phyloP scores from a whole-genome alignment of 225 moss, liverwort and hornwort genomes.

The Neckera pumila region DNA sequence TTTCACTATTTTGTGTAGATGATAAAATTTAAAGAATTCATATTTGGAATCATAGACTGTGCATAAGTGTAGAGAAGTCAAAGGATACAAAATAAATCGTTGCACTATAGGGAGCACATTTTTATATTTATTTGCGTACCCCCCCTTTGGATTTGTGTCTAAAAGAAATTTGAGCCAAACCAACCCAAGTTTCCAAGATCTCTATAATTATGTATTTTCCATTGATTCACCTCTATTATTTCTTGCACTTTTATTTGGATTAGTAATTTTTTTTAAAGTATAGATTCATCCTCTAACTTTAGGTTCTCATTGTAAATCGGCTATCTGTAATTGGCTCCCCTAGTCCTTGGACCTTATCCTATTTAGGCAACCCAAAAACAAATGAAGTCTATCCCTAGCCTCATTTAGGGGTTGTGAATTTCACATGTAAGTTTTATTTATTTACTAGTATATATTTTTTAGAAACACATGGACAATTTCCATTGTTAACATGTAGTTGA shows the following conservation, averaged over 20 bases:
- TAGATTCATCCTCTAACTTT: not conserved
- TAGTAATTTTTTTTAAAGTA: not conserved
- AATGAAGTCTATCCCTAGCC: rapidly evolving
- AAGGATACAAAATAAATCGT: not conserved
- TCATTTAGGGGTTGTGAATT: not conserved
- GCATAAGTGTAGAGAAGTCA: rapidly evolving
- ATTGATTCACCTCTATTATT: not conserved
- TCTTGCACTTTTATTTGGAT: not conserved
- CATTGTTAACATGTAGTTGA: too few relatives aligned
- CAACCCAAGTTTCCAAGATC: not conserved
- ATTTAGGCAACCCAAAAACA: not conserved
- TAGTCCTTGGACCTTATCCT: not conserved
- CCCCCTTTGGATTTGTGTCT: rapidly evolving
- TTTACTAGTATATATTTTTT: too few relatives aligned
- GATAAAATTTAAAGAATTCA: not conserved
- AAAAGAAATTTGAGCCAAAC: not conserved
- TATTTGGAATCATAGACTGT: rapidly evolving
- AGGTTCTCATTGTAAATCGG: rapidly evolving
- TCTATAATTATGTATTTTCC: not conserved
- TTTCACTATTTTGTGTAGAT: too few relatives aligned
- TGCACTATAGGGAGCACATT: rapidly evolving
- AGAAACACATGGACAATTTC: too few relatives aligned
- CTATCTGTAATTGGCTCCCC: rapidly evolving
- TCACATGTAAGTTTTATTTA: too few relatives aligned
- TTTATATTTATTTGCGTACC: not conserved